Evolutionary conservation across 371 early-diverging fungal genomes (phyloP).

Genomic region (Blastocladiella emersonii): DNA sequence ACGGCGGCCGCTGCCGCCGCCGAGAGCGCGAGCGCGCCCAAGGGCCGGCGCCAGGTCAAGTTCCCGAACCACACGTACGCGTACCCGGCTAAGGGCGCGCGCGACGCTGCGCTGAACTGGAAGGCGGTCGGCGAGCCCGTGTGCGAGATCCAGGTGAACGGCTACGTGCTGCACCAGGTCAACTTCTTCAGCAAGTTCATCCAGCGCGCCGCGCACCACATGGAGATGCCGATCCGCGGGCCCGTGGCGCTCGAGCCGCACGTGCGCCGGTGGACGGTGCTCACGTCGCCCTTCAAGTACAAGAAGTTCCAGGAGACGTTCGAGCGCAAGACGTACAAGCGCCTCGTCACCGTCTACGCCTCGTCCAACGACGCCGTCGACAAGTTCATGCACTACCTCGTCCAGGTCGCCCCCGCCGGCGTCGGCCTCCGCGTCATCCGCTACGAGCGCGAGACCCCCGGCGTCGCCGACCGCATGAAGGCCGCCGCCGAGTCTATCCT

Average conservation of each 20-base stretch:
- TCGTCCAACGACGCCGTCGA: conserved; percentile 58
- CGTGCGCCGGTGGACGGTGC: conserved; percentile 74
- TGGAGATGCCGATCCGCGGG: conserved; percentile 64
- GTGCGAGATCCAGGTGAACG: neutral
- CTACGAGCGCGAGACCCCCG: conserved; percentile 48
- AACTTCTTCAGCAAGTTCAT: conserved; percentile 79
- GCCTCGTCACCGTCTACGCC: conserved; percentile 70
- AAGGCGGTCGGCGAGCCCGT: neutral
- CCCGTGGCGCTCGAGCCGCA: conserved; percentile 60
- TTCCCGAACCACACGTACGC: too few relatives aligned
- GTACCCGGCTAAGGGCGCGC: too few relatives aligned
- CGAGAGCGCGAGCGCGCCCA: too few relatives aligned
- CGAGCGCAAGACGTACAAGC: conserved; percentile 77
- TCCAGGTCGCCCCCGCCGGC: conserved; percentile 58
- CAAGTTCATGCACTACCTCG: conserved; percentile 57
- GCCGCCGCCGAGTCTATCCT: neutral
- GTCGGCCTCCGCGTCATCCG: conserved; percentile 57
- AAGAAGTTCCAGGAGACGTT: conserved; percentile 93
- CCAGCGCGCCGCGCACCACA: conserved; percentile 58
- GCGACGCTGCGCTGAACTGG: too few relatives aligned
- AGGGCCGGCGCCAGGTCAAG: too few relatives aligned
- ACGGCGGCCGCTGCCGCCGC: too few relatives aligned
- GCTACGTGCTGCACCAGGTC: conserved; percentile 36
- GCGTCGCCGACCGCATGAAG: conserved; percentile 13
- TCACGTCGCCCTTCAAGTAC: conserved; percentile 86